phyloP scores from a whole-genome alignment of 371 early-diverging fungal genomes.

The Encephalitozoon intestinalis region DNA sequence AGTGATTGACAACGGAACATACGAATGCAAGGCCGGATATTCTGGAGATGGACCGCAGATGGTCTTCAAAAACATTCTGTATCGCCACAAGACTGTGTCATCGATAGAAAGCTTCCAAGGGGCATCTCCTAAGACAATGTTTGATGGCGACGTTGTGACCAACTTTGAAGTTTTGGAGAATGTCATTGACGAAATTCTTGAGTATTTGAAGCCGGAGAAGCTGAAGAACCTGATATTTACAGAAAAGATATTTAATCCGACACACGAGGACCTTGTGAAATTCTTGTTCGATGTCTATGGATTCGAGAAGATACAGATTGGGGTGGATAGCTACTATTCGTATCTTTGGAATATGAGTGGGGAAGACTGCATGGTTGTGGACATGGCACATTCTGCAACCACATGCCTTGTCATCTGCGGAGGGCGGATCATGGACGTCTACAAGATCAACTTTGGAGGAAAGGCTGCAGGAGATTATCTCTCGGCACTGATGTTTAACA shows the following conservation, averaged over 20 bases:
- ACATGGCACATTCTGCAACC: conserved; percentile 7
- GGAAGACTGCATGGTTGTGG: conserved; percentile 12
- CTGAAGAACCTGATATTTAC: conserved; percentile 55
- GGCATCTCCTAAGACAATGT: conserved; percentile 49
- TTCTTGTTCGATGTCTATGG: conserved; percentile 52
- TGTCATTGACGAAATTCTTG: conserved; percentile 51
- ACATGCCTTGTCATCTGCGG: conserved; percentile 15
- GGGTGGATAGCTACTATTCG: conserved; percentile 55
- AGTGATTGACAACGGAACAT: conserved; percentile 60
- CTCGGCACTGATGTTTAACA: conserved; percentile 33
- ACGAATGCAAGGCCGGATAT: conserved; percentile 57
- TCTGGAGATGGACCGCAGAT: conserved; percentile 8
- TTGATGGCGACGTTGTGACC: conserved; percentile 56
- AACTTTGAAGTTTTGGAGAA: conserved; percentile 57
- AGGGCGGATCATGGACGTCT: conserved; percentile 37
- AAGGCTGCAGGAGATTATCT: conserved; percentile 47
- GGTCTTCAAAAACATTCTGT: conserved; percentile 52
- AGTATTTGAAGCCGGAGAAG: conserved; percentile 40
- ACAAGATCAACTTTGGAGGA: conserved; percentile 58
- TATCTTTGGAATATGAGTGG: conserved; percentile 47
- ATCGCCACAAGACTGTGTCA: conserved; percentile 36
- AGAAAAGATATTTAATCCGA: conserved; percentile 50
- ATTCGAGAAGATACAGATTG: conserved; percentile 53
- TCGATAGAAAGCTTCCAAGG: conserved; percentile 29
- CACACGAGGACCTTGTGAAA: conserved; percentile 32